Base-by-base conservation (phyloP, 192 early-diverging fungal species). In the Backusella tarrabulga region DNA sequence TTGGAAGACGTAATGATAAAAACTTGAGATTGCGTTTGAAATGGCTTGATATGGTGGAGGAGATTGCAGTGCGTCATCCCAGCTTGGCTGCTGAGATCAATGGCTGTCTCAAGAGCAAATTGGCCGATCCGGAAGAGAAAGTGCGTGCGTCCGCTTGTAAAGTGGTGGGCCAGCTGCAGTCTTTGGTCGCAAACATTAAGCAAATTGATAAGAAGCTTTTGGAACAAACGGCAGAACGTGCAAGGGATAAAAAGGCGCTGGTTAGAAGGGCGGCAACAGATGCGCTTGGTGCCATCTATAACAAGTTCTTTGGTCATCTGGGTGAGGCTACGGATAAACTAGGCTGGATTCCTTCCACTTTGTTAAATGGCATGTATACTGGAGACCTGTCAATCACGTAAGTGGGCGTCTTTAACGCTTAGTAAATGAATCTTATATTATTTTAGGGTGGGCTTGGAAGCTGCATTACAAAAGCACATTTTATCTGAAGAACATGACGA, bases 71-170 rank as follows among this genome's bases (percentile, higher is more conserved):
- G 69, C 83, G 87, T 38, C 95, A 98, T 78, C 89, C 90, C 8
- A 88, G 91, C 54, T 83, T 96, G 23, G 83, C 85, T 29, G 81
- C 87, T 42, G 94, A 96, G 72, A 77, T 97, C 29, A 90, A 88
- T 77, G 86, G 91, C 1, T 82, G 83, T 34, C 73, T 96, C 8
- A 84, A 77, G 36, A 86, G 89, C 56, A 96, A 95, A 80, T 77
- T 95, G 63, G 80, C 88, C 8, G 98, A 99, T 80, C 93, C 95
- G 1, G 98, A 99, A 74, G 97, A 99, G 35, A 95, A 95, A 74
- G 95, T 99, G 19, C 92, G 98, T 14, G 78, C 88, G 42, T 88
- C 91, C 4, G 89, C 88, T 1, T 91, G 95, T 75, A 89, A 88
- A 76, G 79, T 90, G 9, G 81, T 98, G 19, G 89, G 89, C 6